Conservation (phyloP, 257 asterid species). For the Vinca minor region DNA sequence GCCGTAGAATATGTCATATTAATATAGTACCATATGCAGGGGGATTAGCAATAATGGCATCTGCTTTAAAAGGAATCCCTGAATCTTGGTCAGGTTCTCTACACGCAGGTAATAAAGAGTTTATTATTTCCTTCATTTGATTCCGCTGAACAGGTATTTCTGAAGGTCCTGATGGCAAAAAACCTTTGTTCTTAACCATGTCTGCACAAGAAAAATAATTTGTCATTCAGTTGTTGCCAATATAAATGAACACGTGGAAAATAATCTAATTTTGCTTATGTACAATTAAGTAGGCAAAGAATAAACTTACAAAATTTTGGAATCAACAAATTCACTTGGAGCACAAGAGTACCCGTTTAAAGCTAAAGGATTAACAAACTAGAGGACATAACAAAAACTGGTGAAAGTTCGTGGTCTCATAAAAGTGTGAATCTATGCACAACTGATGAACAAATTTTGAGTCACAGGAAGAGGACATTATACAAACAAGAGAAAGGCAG, state of each 20-base stretch:
- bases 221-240: neutral
- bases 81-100: constrained; percentile 79
- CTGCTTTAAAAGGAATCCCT: constrained; percentile 79
- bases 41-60: constrained; percentile 86
- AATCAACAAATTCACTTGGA: neutral
- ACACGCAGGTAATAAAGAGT: constrained; percentile 81
- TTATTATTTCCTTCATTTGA: constrained; percentile 78
- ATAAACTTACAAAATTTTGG: neutral
- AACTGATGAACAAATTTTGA: neutral
- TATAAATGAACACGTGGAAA: neutral
- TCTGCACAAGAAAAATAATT: constrained; percentile 34
- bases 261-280: neutral
- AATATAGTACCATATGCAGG: constrained; percentile 65
- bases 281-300: neutral
- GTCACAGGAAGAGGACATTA: neutral
- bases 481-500: neutral
- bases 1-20: constrained; percentile 2
- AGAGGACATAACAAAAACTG: neutral
- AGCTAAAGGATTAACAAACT: neutral
- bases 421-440: neutral
- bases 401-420: neutral
- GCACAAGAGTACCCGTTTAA: neutral
- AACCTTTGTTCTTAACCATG: constrained; percentile 98
- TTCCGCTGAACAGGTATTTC: constrained; percentile 80
- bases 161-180: constrained; percentile 97